Evolutionary conservation across 2,329 filamentous ascomycete genomes (phyloP).

Genomic region (Xylaria sp.): DNA sequence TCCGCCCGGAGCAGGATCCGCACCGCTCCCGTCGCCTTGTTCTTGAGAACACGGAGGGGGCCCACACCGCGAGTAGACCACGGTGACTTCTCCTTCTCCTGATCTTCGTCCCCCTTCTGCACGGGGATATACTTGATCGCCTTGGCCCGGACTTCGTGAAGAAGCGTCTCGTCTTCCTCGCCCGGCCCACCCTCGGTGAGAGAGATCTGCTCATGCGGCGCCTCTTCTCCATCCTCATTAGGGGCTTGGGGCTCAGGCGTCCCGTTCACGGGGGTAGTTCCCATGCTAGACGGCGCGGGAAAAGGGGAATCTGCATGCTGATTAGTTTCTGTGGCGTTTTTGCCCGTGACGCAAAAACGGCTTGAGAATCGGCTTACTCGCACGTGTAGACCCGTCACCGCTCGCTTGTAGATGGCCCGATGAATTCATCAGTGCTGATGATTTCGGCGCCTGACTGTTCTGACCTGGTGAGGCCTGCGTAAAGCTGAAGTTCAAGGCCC

Average conservation of each 20-base stretch:
- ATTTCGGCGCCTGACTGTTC: slow-evolving; percentile 44
- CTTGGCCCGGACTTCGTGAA: slow-evolving; percentile 78
- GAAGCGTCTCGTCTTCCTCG: slow-evolving; percentile 76
- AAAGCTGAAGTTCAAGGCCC: slow-evolving; percentile 54
- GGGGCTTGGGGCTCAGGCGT: slow-evolving; percentile 67
- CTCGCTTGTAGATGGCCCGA: slow-evolving; percentile 46
- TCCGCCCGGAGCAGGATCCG: slow-evolving; percentile 80
- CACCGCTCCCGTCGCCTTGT: slow-evolving; percentile 74
- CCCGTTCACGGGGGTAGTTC: slow-evolving; percentile 68
- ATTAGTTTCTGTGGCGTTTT: slow-evolving; percentile 21
- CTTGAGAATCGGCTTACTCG: slow-evolving; percentile 55
- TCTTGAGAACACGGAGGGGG: slow-evolving; percentile 75
- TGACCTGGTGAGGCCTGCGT: slow-evolving; percentile 48
- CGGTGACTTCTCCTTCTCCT: slow-evolving; percentile 64
- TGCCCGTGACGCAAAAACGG: neutral
- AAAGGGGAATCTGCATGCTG: slow-evolving; percentile 51
- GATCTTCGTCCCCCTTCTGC: slow-evolving; percentile 58
- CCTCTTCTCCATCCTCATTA: slow-evolving; percentile 59
- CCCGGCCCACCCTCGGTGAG: slow-evolving; percentile 73
- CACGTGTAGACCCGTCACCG: slow-evolving; percentile 55
- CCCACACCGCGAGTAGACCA: slow-evolving; percentile 80
- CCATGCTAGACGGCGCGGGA: slow-evolving; percentile 69
- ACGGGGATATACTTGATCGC: slow-evolving; percentile 69
- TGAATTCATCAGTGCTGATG: slow-evolving; percentile 32
- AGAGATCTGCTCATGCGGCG: slow-evolving; percentile 75